Conservation (phyloP, 1,139 yeast species). For the Arxiozyma bovina region DNA sequence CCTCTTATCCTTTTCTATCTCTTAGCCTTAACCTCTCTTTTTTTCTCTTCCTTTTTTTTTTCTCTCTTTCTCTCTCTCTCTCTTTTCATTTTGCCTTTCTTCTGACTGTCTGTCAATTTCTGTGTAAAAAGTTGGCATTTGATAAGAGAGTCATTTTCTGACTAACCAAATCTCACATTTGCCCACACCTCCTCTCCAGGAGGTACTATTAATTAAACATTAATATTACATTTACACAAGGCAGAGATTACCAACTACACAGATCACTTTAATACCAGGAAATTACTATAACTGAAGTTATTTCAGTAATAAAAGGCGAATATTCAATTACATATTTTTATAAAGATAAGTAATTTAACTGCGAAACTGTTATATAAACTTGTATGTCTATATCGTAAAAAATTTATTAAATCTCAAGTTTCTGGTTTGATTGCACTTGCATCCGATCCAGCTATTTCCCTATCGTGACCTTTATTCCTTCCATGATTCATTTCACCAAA, state of each 20-base stretch:
- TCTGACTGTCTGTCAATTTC: background rate
- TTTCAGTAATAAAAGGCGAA: background rate
- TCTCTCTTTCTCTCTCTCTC: background rate
- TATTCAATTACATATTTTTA: background rate
- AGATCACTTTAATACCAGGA: no score
- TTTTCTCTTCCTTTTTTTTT: no score
- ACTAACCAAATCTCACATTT: no score
- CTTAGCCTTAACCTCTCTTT: no score
- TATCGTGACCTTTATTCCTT: conserved; percentile 41
- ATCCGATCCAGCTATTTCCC: conserved; percentile 33
- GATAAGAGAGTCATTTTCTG: background rate
- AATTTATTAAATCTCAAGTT: no score
- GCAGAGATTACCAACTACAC: background rate
- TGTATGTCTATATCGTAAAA: background rate
- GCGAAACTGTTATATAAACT: no score
- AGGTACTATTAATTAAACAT: no score
- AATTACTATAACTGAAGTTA: background rate
- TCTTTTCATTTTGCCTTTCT: background rate
- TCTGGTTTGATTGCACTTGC: conserved; percentile 42
- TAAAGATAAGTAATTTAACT: no score
- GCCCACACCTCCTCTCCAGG: no score
- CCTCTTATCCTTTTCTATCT: no score
- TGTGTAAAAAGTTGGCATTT: no score
- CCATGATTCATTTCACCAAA: conserved; percentile 49
- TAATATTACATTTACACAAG: background rate